A percentile compares a stretch with the other conserved stretches of the same genome.
Conservation (phyloP, 495 filamentous ascomycete genomes). For the Cercophora samala region DNA sequence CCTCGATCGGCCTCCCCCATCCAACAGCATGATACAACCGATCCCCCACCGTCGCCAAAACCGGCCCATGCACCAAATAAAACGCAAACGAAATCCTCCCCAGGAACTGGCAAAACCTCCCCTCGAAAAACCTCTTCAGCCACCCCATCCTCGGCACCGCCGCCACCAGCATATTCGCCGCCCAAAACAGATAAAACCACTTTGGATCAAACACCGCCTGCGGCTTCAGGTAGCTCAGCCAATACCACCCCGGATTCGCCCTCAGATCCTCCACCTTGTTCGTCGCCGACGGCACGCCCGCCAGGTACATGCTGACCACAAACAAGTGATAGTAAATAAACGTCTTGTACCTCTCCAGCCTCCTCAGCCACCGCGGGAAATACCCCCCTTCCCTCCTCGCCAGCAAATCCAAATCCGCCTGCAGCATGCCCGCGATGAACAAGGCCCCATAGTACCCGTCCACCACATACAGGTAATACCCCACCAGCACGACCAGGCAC, state of each 20-base stretch:
- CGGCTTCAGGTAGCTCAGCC: slow-evolving; percentile 46
- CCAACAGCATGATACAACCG: slow-evolving; percentile 52
- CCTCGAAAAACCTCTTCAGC: slow-evolving; percentile 55
- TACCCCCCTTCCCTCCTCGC: slow-evolving; percentile 32
- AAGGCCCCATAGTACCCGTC: slow-evolving; percentile 47
- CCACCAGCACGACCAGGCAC: slow-evolving; percentile 32
- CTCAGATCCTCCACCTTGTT: slow-evolving; percentile 35
- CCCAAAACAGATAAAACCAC: slow-evolving; percentile 50
- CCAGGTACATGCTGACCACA: slow-evolving; percentile 40
- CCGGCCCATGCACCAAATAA: slow-evolving; percentile 65
- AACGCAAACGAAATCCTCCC: slow-evolving; percentile 63
- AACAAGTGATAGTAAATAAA: slow-evolving; percentile 49
- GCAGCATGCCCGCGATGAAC: slow-evolving; percentile 50
- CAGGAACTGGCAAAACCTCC: slow-evolving; percentile 59
- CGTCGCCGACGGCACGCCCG: slow-evolving; percentile 48
- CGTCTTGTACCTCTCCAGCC: slow-evolving; percentile 43
- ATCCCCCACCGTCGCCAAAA: slow-evolving; percentile 45
- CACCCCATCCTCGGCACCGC: slow-evolving; percentile 43
- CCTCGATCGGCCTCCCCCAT: slow-evolving; percentile 29
- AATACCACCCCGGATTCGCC: slow-evolving; percentile 45
- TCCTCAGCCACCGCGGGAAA: slow-evolving; percentile 40
- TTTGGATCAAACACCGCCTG: slow-evolving; percentile 54
- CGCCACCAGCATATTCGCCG: slow-evolving; percentile 54
- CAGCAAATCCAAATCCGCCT: slow-evolving; percentile 49
- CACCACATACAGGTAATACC: slow-evolving; percentile 47